Conservation (phyloP, 768 basidiomycete species). For the Kwoniella dejecticola region DNA sequence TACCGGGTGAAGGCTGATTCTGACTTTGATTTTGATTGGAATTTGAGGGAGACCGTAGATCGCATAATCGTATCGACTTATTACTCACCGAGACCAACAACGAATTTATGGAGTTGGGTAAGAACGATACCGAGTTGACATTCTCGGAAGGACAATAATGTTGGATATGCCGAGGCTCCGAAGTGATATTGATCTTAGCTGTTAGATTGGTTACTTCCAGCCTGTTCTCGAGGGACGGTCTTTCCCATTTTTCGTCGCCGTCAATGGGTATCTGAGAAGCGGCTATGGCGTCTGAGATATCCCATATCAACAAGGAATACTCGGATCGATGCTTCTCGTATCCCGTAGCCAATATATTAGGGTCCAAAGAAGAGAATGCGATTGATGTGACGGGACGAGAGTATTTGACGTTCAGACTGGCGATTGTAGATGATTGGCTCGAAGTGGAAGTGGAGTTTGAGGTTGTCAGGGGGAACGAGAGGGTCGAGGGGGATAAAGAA, state of each 20-base stretch:
- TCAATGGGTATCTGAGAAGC: conserved; percentile 23
- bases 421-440: conserved; percentile 25
- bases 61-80: conserved; percentile 41
- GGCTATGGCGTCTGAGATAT: conserved; percentile 33
- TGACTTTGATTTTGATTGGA: conserved; percentile 6
- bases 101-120: conserved; percentile 22
- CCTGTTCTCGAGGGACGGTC: conserved; percentile 31
- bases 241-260: conserved; percentile 11
- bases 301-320: conserved; percentile 47
- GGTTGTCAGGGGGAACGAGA: conserved; percentile 23
- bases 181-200: conserved; percentile 17
- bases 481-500: conserved; percentile 41
- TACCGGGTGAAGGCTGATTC: conserved; percentile 1
- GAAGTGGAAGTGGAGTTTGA: conserved; percentile 13
- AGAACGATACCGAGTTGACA: conserved; percentile 40
- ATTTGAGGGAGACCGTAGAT: conserved; percentile 34
- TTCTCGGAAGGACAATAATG: conserved; percentile 47
- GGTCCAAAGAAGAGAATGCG: conserved; percentile 40
- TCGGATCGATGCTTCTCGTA: conserved; percentile 48
- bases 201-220: conserved; percentile 34
- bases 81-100: conserved; percentile 39
- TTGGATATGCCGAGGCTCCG: conserved; percentile 40
- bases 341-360: conserved; percentile 45
- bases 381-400: conserved; percentile 39
- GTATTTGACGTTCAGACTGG: conserved; percentile 36